Evolutionary conservation across 2,329 filamentous ascomycete genomes (phyloP).

Genomic region (Botrytis tulipae): DNA sequence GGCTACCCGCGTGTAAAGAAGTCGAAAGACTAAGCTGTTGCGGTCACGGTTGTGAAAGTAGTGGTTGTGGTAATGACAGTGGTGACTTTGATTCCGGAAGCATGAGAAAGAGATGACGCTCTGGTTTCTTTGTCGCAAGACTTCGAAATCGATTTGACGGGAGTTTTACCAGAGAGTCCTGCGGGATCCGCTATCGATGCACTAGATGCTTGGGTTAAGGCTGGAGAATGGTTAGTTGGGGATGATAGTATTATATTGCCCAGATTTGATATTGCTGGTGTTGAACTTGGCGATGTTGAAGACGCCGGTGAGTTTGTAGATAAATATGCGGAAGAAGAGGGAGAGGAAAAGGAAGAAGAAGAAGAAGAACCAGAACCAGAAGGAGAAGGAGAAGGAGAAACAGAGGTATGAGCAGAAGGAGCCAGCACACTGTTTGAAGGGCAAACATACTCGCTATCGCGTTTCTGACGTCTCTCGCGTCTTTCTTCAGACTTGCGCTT

Average conservation of each 20-base stretch:
- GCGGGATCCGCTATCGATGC: not conserved
- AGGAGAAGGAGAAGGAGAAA: not conserved
- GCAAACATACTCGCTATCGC: not conserved
- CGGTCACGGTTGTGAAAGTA: not conserved
- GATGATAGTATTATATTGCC: not conserved
- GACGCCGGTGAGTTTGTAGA: not conserved
- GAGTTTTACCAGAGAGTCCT: not conserved
- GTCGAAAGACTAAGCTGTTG: not conserved
- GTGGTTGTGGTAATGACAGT: conserved; percentile 3
- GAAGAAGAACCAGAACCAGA: not conserved
- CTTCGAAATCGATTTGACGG: not conserved
- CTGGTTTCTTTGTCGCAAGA: not conserved
- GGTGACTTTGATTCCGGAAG: not conserved
- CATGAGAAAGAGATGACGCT: not conserved
- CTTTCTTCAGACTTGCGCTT: conserved; percentile 4
- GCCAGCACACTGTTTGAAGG: not conserved
- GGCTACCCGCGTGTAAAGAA: not conserved
- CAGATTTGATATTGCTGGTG: not conserved
- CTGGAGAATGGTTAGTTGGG: not conserved
- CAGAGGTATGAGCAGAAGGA: not conserved
- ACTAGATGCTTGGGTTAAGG: not conserved
- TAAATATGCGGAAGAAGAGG: not conserved
- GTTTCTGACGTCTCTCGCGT: conserved; percentile 14
- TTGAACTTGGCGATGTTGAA: not conserved
- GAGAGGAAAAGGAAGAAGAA: not conserved